Conservation (phyloP, 768 basidiomycete species). For the Coprinellus micaceus region DNA sequence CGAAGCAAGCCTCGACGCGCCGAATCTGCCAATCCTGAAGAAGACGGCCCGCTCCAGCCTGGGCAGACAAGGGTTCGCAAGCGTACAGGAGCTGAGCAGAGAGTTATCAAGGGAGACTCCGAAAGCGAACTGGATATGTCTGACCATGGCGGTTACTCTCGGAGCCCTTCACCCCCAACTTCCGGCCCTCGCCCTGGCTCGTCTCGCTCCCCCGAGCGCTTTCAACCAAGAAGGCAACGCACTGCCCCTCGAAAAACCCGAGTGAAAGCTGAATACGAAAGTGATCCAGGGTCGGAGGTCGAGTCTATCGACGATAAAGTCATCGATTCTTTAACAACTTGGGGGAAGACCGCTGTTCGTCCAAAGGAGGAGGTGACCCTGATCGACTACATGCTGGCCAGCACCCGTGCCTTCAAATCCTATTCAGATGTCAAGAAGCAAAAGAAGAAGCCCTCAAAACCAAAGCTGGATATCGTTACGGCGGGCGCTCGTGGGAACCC, state of each 20-base stretch:
- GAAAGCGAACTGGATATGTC: constrained; percentile 42
- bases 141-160: constrained; percentile 10
- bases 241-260: background rate
- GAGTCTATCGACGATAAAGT: constrained; percentile 10
- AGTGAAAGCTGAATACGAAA: constrained; percentile 3
- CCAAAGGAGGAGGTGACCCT: constrained; percentile 43
- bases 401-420: constrained; percentile 32
- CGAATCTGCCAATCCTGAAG: background rate
- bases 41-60: constrained; percentile 40
- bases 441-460: constrained; percentile 10
- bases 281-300: constrained; percentile 6
- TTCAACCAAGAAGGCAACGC: background rate
- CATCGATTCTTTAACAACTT: constrained; percentile 3
- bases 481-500: constrained; percentile 30
- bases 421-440: background rate
- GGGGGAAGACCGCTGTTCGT: constrained; percentile 4
- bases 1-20: background rate
- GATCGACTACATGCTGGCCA: constrained; percentile 68
- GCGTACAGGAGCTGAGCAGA: constrained; percentile 24
- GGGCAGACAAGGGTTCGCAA: constrained; percentile 46
- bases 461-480: constrained; percentile 36
- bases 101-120: constrained; percentile 56
- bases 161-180: background rate
- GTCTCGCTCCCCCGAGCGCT: background rate
- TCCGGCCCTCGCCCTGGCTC: background rate